Evolutionary conservation across 177 flowering plant species (phyloP).

Genomic region (Tripterygium wilfordii): DNA sequence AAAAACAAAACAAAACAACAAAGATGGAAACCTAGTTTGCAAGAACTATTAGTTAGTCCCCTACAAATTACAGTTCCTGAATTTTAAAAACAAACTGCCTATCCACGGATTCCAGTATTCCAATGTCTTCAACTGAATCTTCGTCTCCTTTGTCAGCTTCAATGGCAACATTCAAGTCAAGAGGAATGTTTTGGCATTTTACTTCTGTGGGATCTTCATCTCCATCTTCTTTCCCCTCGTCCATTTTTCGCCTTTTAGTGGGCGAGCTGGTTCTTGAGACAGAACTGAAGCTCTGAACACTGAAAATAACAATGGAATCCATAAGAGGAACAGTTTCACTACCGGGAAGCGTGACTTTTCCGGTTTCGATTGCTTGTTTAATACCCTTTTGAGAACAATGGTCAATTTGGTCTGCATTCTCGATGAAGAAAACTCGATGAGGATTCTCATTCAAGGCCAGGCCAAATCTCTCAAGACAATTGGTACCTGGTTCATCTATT

Average conservation of each 20-base stretch:
- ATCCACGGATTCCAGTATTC: slow-evolving; percentile 27
- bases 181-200: slow-evolving; percentile 6
- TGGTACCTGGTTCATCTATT: slow-evolving; percentile 16
- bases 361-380: slow-evolving; percentile 25
- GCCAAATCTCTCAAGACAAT: slow-evolving; percentile 24
- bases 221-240: background rate
- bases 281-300: slow-evolving; percentile 23
- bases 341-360: slow-evolving; percentile 17
- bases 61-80: slow-evolving; percentile 10
- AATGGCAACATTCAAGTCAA: slow-evolving; percentile 32
- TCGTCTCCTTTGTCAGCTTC: slow-evolving; percentile 14
- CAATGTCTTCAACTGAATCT: slow-evolving; percentile 7
- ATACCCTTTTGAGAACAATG: slow-evolving; percentile 20
- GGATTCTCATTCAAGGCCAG: slow-evolving; percentile 38
- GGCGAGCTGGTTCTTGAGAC: slow-evolving; percentile 20
- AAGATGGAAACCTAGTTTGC: slow-evolving; percentile 7
- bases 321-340: slow-evolving; percentile 26
- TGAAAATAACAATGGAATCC: slow-evolving; percentile 40
- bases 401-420: slow-evolving; percentile 30
- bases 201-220: slow-evolving; percentile 1
- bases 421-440: slow-evolving; percentile 37
- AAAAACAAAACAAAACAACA: background rate
- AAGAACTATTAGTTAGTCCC: too few relatives aligned
- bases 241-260: slow-evolving; percentile 1
- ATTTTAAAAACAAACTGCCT: slow-evolving; percentile 22